These are phyloP conservation scores for Magnolia kwangsiensis DNA, from an alignment of 164 flowering plant species.

Conservation along the genomic window DNA sequence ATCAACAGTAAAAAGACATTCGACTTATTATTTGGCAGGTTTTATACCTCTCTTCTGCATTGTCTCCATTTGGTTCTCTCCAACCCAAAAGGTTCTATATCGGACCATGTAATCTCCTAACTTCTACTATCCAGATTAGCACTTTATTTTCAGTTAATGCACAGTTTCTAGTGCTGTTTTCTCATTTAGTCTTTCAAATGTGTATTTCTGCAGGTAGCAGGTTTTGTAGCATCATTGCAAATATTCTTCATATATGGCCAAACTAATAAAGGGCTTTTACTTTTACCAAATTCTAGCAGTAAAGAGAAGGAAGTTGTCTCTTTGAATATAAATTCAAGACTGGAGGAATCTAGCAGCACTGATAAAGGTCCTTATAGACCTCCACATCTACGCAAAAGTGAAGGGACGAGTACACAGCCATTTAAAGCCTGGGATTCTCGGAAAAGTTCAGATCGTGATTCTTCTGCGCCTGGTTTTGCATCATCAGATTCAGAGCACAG, in stretches of 20 bases:
- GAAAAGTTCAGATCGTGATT: constrained; percentile 36
- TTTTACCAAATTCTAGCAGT: constrained; percentile 16
- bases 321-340: constrained; percentile 14
- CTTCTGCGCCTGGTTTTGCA: constrained; percentile 30
- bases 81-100: constrained; percentile 58
- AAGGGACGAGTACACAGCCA: constrained; percentile 23
- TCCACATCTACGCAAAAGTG: constrained; percentile 79
- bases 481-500: constrained; percentile 97
- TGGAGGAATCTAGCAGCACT: constrained; percentile 28
- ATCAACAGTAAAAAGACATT: not conserved
- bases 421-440: constrained; percentile 25
- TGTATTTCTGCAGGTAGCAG: constrained; percentile 55
- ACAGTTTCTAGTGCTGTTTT: not conserved
- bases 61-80: constrained; percentile 79
- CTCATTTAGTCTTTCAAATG: constrained; percentile 6
- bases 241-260: constrained; percentile 69
- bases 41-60: constrained; percentile 63
- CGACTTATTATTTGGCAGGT: constrained; percentile 43
- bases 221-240: constrained; percentile 65
- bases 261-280: constrained; percentile 24
- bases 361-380: constrained; percentile 67
- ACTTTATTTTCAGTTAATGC: not conserved
- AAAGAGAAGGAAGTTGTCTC: constrained; percentile 28
- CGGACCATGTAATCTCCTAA: constrained; percentile 65
- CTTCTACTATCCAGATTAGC: not conserved